Evolutionary conservation across 306 rosid genomes (phyloP).

Genomic region (Malus orientalis): DNA sequence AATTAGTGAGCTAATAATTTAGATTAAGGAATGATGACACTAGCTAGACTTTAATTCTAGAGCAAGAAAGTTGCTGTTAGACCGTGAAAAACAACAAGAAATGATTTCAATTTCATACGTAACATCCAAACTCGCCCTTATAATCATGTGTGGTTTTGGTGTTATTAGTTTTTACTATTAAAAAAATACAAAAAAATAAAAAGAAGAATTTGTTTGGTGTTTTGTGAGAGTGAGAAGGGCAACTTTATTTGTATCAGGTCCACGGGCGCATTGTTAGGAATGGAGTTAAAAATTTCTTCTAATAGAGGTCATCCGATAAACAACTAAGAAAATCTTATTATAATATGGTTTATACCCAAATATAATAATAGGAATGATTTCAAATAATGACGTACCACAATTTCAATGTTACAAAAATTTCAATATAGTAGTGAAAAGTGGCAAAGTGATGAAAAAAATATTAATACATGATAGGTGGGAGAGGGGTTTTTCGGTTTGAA

Average conservation of each 20-base stretch:
- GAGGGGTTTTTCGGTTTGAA: too few relatives aligned
- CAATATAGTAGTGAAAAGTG: too few relatives aligned
- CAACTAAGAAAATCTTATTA: too few relatives aligned
- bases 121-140: constrained; percentile 5
- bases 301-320: too few relatives aligned
- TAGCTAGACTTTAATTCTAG: neutral
- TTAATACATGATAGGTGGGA: too few relatives aligned
- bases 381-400: too few relatives aligned
- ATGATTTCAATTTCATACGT: neutral
- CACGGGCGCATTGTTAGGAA: too few relatives aligned
- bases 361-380: too few relatives aligned
- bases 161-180: neutral
- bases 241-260: neutral
- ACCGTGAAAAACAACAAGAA: neutral
- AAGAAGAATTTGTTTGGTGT: neutral
- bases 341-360: too few relatives aligned
- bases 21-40: neutral
- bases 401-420: too few relatives aligned
- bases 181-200: neutral
- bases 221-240: neutral
- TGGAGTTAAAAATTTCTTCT: too few relatives aligned
- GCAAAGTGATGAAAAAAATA: too few relatives aligned
- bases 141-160: constrained; percentile 10
- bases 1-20: neutral
- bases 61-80: neutral